These are phyloP conservation scores for Claviceps sp. DNA, from an alignment of 2,329 filamentous ascomycete species.

Conservation along the genomic window DNA sequence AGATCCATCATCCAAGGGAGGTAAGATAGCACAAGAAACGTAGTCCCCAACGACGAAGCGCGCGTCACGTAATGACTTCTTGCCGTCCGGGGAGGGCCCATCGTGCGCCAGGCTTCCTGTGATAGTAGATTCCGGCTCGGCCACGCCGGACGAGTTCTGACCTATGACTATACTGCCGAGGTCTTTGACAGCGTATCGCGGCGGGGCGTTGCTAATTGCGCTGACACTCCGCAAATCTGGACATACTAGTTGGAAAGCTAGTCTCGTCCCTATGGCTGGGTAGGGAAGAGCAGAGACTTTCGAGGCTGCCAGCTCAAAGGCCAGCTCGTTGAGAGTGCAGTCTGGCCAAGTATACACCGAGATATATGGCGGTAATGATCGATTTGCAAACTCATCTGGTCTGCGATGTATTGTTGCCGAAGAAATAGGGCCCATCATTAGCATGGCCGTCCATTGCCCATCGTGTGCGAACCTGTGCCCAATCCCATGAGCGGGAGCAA, in stretches of 20 bases:
- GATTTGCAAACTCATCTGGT: conserved; percentile 54
- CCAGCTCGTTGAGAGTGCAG: conserved; percentile 70
- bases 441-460: background rate
- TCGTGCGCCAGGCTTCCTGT: conserved; percentile 18
- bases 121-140: conserved; percentile 25
- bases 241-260: conserved; percentile 80
- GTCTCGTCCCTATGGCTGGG: conserved; percentile 65
- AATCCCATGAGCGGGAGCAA: background rate
- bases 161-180: conserved; percentile 72
- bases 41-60: conserved; percentile 85
- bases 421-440: background rate
- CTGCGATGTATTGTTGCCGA: conserved; percentile 24
- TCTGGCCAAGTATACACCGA: conserved; percentile 78
- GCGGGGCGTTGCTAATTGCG: conserved; percentile 17
- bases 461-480: background rate
- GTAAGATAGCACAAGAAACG: conserved; percentile 68
- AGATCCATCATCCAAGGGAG: conserved; percentile 59
- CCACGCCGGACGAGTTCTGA: conserved; percentile 34
- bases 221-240: conserved; percentile 47
- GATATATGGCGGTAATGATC: conserved; percentile 50
- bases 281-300: conserved; percentile 54
- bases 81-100: conserved; percentile 54
- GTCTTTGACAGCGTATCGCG: conserved; percentile 62
- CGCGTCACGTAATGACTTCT: conserved; percentile 64
- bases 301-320: conserved; percentile 58